Base-by-base conservation (phyloP, 2,329 filamentous ascomycete species). In the Pestalotiopsis sp. region DNA sequence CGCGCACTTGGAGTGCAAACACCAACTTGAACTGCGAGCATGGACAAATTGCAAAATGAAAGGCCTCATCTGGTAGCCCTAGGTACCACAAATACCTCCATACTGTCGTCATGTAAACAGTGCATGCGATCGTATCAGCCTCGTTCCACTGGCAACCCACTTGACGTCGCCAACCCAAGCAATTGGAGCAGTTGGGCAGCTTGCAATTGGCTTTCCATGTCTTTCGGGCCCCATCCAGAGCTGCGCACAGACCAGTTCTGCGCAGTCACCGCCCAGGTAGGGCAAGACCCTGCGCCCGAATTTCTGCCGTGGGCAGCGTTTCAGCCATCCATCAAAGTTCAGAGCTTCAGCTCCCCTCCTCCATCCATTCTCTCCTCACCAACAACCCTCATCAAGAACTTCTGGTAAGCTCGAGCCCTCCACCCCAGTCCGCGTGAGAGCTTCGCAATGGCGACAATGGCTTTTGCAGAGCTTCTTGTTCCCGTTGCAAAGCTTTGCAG, bases 351-450 rank as follows among this genome's bases (percentile, higher is more conserved):
- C 49, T 66, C 63, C 63, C 63, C 63, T 49, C 39, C 63, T 36
- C 36, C 59, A 36, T 20, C n/a, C 41, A 13, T 14, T 57, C 49
- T 36, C 49, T 66, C 63, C 20, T 66, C 63, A 66, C 63, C 63
- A 66, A 57, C 63, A 66, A 66, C 63, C 27, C 63, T 66, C 63
- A 66, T 66, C 63, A 56, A 56, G 63, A 66, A 66, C 63, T 57
- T 27, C 38, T 31, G 41, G 63, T 56, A 49, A 66, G 39, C n/a
- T 66, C 20, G 63, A 14, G n/a, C 31, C 45, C 41, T 23, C 63
- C 23, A 38, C 31, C 45, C 45, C 45, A 52, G 59, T 20, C 14
- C 31, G 13, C 31, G 36, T n/a, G 12, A 64, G 41, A 20, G 20
- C 25, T 25, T 36, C 17, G 31, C 23, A 27, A 65, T 45, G 38